Conservation (phyloP, 441 rosid genomes). For the Brassica balearica region DNA sequence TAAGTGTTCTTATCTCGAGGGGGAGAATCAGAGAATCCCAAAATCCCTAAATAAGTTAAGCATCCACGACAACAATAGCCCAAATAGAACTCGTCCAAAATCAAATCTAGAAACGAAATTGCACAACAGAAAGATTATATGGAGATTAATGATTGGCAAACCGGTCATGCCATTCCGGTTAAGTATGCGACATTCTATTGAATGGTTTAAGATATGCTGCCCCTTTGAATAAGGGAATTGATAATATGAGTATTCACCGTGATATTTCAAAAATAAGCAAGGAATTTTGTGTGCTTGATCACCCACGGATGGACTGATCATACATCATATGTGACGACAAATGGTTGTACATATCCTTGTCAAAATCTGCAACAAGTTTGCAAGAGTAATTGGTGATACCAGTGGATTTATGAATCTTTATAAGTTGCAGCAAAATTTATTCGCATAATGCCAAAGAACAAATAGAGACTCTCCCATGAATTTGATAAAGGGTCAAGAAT, state of each 20-base stretch:
- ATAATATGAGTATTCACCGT: background rate
- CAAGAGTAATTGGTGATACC: background rate
- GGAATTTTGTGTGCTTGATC: background rate
- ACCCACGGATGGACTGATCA: background rate
- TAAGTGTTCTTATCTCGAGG: background rate
- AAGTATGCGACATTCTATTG: background rate
- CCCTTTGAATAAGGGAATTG: background rate
- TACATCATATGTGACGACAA: background rate
- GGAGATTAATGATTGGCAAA: slow-evolving; percentile 3
- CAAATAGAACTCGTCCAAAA: background rate
- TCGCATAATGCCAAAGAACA: background rate
- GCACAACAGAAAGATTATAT: background rate
- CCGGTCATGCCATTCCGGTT: background rate
- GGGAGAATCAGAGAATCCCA: background rate
- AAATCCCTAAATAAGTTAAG: background rate
- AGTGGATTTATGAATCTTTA: background rate
- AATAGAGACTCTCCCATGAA: background rate
- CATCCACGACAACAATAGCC: background rate
- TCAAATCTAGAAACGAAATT: background rate
- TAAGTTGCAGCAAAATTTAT: background rate
- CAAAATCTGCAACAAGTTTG: background rate
- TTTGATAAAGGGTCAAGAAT: background rate
- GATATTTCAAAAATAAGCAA: background rate
- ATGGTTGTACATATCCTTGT: background rate
- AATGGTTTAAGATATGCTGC: background rate